Evolutionary conservation across 352 stramenopile species (phyloP).

Genomic region (Phytophthora ohioensis): DNA sequence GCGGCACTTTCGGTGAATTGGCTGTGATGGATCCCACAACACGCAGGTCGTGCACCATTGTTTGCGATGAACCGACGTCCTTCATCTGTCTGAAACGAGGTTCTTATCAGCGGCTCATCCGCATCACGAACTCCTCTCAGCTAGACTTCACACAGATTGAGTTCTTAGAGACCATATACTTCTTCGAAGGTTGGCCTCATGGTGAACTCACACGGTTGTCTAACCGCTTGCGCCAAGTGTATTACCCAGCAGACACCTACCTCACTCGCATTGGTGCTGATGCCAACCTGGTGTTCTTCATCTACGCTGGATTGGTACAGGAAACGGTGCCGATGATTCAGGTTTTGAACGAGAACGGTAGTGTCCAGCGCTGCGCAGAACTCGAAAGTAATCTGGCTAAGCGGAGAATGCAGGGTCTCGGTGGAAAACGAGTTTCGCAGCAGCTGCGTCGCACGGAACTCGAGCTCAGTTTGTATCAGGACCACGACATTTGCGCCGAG

Average conservation of each 20-base stretch:
- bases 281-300: constrained; percentile 80
- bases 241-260: constrained; percentile 73
- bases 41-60: constrained; percentile 75
- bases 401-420: constrained; percentile 38
- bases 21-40: constrained; percentile 84
- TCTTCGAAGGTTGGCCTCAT: constrained; percentile 83
- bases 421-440: constrained; percentile 45
- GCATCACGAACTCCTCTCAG: constrained; percentile 82
- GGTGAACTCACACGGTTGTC: constrained; percentile 75
- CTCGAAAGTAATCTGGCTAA: constrained; percentile 42
- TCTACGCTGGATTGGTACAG: constrained; percentile 81
- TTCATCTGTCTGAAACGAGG: constrained; percentile 88
- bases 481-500: constrained; percentile 83
- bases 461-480: constrained; percentile 82
- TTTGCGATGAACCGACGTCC: constrained; percentile 74
- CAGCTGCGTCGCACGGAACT: constrained; percentile 61
- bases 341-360: constrained; percentile 71
- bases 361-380: constrained; percentile 47
- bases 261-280: constrained; percentile 77
- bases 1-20: constrained; percentile 83
- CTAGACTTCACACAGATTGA: constrained; percentile 87
- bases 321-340: constrained; percentile 79
- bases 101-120: constrained; percentile 85
- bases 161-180: constrained; percentile 84
- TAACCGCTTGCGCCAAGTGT: constrained; percentile 68